Percentiles rank a stretch among this genome's conserved stretches.
Conservation (phyloP, 2,329 filamentous ascomycete genomes). For the Lojkania enalia region DNA sequence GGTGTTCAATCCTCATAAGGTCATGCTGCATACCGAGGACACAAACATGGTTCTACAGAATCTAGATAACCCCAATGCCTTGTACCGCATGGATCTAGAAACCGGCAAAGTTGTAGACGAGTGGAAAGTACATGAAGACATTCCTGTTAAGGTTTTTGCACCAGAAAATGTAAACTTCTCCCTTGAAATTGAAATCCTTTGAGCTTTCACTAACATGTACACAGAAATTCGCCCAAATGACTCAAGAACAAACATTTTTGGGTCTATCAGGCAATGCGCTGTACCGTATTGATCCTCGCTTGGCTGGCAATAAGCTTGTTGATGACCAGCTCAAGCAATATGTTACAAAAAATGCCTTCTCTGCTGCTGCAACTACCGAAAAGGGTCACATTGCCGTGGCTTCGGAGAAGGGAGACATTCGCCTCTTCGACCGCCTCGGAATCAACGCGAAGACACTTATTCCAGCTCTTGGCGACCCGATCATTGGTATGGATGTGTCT, state of each 20-base stretch:
- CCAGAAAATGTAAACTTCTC: slow-evolving; percentile 70
- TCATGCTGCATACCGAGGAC: slow-evolving; percentile 93
- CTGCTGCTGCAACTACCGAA: slow-evolving; percentile 88
- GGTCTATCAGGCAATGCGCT: slow-evolving; percentile 91
- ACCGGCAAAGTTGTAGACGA: slow-evolving; percentile 98
- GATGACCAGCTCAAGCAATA: slow-evolving; percentile 95
- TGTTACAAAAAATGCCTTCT: slow-evolving; percentile 95
- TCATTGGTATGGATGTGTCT: slow-evolving; percentile 91
- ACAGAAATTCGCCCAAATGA: slow-evolving; percentile 96
- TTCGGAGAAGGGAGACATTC: slow-evolving; percentile 96
- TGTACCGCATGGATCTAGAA: slow-evolving; percentile 97
- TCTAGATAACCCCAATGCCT: slow-evolving; percentile 76
- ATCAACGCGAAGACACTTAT: slow-evolving; percentile 98
- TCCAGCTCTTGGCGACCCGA: slow-evolving; percentile 90
- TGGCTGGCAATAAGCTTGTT: slow-evolving; percentile 89
- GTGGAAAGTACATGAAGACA: slow-evolving; percentile 97
- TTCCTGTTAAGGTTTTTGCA: slow-evolving; percentile 86
- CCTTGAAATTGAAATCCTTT: background rate
- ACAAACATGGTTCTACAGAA: slow-evolving; percentile 89
- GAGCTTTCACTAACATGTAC: slow-evolving; percentile 26
- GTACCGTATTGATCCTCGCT: slow-evolving; percentile 89
- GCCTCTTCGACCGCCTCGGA: slow-evolving; percentile 92
- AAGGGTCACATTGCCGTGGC: slow-evolving; percentile 97
- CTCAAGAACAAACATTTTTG: slow-evolving; percentile 89
- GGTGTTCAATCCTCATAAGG: slow-evolving; percentile 91